Conservation (phyloP, 148 eudicot genomes). For the Agrostemma githago region DNA sequence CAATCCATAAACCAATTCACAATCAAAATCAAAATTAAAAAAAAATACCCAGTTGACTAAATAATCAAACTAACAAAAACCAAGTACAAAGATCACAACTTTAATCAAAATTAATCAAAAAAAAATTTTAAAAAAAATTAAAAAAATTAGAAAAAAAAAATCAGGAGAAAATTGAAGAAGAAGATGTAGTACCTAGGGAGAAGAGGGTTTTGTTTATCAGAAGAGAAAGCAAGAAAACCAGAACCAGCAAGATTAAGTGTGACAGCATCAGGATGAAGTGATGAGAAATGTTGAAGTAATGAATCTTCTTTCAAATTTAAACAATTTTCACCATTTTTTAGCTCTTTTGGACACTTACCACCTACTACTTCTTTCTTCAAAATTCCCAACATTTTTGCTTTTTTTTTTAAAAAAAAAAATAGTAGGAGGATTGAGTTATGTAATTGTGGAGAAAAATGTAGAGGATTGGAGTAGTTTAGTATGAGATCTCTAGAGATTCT, state of each 20-base stretch:
- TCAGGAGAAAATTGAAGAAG: not conserved
- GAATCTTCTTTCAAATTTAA: slow-evolving; percentile 31
- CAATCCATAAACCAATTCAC: not conserved
- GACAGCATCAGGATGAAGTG: slow-evolving; percentile 35
- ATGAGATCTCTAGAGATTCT: no score
- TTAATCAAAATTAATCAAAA: not conserved
- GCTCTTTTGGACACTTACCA: slow-evolving; percentile 39
- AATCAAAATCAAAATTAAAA: not conserved
- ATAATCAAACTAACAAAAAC: slow-evolving; percentile 12
- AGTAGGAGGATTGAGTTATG: no score
- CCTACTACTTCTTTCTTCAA: slow-evolving; percentile 43
- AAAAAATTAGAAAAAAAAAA: not conserved
- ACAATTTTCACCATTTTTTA: slow-evolving; percentile 27
- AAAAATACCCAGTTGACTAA: slow-evolving; percentile 13
- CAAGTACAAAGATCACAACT: not conserved
- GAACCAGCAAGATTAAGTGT: slow-evolving; percentile 32
- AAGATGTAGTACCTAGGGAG: slow-evolving; percentile 34
- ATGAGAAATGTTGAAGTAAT: slow-evolving; percentile 31
- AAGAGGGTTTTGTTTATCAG: slow-evolving; percentile 40
- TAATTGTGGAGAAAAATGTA: no score
- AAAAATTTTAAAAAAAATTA: not conserved
- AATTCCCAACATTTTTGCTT: slow-evolving; percentile 37
- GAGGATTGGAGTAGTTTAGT: no score
- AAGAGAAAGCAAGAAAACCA: slow-evolving; percentile 35
- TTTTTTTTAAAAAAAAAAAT: no score